Evolutionary conservation across 202 grass and related monocot genomes (phyloP).

Genomic region (Eragrostis tef): DNA sequence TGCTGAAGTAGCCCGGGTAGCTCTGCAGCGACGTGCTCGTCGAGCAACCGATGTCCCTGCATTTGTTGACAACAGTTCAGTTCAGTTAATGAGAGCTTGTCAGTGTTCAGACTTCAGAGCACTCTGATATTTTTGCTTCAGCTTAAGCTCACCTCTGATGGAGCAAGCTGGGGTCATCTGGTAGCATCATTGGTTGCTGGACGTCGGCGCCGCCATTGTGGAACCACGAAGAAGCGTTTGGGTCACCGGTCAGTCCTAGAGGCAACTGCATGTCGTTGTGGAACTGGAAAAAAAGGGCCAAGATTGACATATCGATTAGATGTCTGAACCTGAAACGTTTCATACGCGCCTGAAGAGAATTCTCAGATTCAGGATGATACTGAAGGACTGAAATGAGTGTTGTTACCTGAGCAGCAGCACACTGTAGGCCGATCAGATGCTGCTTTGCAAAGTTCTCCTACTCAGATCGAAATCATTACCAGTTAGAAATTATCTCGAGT

Average conservation of each 20-base stretch:
- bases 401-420: conserved; percentile 61
- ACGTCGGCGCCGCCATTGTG: conserved; percentile 39
- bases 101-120: background rate
- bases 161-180: conserved; percentile 55
- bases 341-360: too few relatives aligned
- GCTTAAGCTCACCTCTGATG: conserved; percentile 63
- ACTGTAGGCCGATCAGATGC: conserved; percentile 68
- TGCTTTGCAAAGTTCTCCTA: conserved; percentile 68
- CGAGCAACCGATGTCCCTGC: conserved; percentile 62
- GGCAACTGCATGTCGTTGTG: conserved; percentile 63
- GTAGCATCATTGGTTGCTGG: conserved; percentile 57
- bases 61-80: background rate
- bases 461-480: conserved; percentile 32
- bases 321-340: conserved; percentile 15
- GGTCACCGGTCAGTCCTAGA: conserved; percentile 49
- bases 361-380: too few relatives aligned
- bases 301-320: conserved; percentile 15
- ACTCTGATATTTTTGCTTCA: background rate
- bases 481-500: conserved; percentile 21
- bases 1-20: conserved; percentile 61
- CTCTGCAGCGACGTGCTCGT: conserved; percentile 58
- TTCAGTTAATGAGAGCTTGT: background rate
- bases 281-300: conserved; percentile 52
- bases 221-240: conserved; percentile 53
- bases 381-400: conserved; percentile 18